A percentile compares a stretch with the other conserved stretches of the same genome.
These are phyloP conservation scores for Elsinoe batatas DNA, from an alignment of 2,329 filamentous ascomycete species.

Conservation along the genomic window DNA sequence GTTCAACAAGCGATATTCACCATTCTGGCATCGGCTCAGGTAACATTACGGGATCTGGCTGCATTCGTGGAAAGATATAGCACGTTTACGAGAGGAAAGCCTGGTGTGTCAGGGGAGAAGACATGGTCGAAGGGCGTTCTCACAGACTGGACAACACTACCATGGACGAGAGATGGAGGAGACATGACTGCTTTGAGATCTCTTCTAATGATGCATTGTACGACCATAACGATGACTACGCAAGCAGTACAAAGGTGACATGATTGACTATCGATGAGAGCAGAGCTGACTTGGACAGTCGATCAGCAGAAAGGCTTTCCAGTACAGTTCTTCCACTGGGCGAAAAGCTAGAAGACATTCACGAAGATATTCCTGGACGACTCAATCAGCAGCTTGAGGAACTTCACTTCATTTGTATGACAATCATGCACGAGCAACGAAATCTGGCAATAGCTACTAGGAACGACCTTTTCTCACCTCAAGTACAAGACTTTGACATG, in stretches of 20 bases:
- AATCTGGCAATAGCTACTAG: neutral
- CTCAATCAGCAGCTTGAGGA: constrained; percentile 24
- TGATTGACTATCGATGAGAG: neutral
- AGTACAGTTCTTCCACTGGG: constrained; percentile 27
- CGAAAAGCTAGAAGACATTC: constrained; percentile 24
- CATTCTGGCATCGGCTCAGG: constrained; percentile 32
- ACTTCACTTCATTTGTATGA: constrained; percentile 22
- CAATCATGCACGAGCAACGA: constrained; percentile 18
- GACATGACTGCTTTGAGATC: constrained; percentile 31
- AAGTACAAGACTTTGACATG: constrained; percentile 5
- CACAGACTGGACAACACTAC: constrained; percentile 33
- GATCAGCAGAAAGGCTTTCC: constrained; percentile 26
- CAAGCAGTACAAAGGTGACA: constrained; percentile 34
- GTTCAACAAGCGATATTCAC: constrained; percentile 30
- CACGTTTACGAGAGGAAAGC: constrained; percentile 32
- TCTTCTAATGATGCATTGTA: constrained; percentile 35
- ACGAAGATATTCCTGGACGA: constrained; percentile 21
- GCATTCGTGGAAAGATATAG: constrained; percentile 38
- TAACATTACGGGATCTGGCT: constrained; percentile 35
- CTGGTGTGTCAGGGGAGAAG: constrained; percentile 34
- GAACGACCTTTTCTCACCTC: neutral
- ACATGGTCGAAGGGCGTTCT: constrained; percentile 36
- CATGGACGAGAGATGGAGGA: constrained; percentile 38
- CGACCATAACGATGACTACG: constrained; percentile 30
- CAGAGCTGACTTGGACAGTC: constrained; percentile 19